Base-by-base conservation (phyloP, 768 basidiomycete species). In the Mrakia hoshinonis region DNA sequence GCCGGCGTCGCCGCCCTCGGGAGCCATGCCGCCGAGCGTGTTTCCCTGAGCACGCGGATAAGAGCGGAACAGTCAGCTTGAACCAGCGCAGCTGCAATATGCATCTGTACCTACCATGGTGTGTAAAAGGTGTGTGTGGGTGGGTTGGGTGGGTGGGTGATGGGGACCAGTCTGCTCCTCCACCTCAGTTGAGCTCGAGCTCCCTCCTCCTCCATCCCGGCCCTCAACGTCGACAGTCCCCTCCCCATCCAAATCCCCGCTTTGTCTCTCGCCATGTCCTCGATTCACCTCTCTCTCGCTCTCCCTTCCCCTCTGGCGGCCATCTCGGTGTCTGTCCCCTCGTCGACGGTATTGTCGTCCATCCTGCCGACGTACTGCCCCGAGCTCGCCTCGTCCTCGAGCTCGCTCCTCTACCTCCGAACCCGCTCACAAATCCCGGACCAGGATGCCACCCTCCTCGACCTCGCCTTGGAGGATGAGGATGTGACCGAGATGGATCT, bases 21-120 rank as follows among this genome's bases (percentile, higher is more conserved):
- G 72, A 4, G 72, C 72, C 72, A 73, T 73, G 39, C 72, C 72
- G 26, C 72, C 72, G 43, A 73, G 72, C 26, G 66, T 64, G 72
- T 73, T 73, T 73, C 72, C 72, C 72, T 73, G 38, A 2, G 18
- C 26, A 13, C 46, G 26, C 5, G 2, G 12, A 24, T 29, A 36
- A 9, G 15, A 60, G 55, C 11, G 54, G 31, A 31, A 34, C 13
- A 5, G 11, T 36, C 34, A 43, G 43, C 6, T 15, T 43, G 20
- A n/a, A 20, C 36, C 2, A 10, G 36, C n/a, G 31, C 36, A 4
- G 15, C 34, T 9, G 9, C 36, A 22, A 15, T 4, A 0, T 13
- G 15, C 34, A 6, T 2, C 2, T 5, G 58, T 61, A 39, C 58
- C 36, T 4, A 61, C 58, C 58, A 61, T 61, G 58, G 15, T 61